Conservation (phyloP, 208 protist genomes). For the Herpetomonas tarakana region DNA sequence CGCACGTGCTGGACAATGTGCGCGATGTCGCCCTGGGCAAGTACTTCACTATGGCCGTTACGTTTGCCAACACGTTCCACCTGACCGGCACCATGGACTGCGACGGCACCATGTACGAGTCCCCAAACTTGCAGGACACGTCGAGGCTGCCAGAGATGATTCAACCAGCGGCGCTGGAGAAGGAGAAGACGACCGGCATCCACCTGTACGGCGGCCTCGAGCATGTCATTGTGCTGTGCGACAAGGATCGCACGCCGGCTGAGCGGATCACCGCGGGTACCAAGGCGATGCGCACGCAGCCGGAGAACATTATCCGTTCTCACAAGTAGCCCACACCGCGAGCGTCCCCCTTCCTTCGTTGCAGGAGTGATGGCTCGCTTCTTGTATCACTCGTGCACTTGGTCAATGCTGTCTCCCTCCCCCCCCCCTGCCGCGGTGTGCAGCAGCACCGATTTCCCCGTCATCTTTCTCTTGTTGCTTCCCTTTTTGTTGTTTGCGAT, state of each 20-base stretch:
- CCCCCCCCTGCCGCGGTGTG: not conserved
- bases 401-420: conserved; percentile 6
- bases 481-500: conserved; percentile 5
- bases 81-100: conserved; percentile 56
- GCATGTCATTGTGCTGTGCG: conserved; percentile 59
- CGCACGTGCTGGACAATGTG: conserved; percentile 57
- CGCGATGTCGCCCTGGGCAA: conserved; percentile 62
- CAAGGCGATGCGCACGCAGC: conserved; percentile 36
- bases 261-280: conserved; percentile 23
- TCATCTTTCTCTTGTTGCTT: not conserved
- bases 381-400: too few relatives aligned
- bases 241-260: conserved; percentile 31
- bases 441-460: not conserved
- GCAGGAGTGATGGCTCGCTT: too few relatives aligned
- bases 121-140: conserved; percentile 50
- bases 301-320: conserved; percentile 26
- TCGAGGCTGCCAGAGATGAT: conserved; percentile 47
- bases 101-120: conserved; percentile 29
- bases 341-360: too few relatives aligned
- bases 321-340: too few relatives aligned
- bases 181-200: conserved; percentile 34
- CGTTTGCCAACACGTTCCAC: conserved; percentile 45
- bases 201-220: conserved; percentile 56
- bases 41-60: conserved; percentile 60
- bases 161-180: conserved; percentile 17